Base-by-base conservation (phyloP, 768 basidiomycete species). In the Coprinellus micaceus region DNA sequence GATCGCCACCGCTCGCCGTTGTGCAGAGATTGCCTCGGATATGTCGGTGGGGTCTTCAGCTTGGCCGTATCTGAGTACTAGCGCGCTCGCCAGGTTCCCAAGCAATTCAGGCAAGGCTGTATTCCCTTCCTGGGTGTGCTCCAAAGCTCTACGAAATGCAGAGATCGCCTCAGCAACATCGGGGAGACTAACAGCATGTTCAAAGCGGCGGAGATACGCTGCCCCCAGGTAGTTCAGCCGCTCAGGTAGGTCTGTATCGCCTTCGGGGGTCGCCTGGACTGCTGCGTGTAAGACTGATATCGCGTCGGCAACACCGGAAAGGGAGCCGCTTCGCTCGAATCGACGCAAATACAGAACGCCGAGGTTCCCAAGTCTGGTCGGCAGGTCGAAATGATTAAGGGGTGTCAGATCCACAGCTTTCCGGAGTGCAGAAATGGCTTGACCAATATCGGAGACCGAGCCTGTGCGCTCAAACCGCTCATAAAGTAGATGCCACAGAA, bases 51-150 rank as follows among this genome's bases (percentile, higher is more conserved):
- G 29, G 19, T 64, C 55, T 19, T 58, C 58, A 3, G 52, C 56
- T 37, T 60, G 24, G 29, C 58, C 58, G 58, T 67, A 74, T 13
- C 64, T 64, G 26, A 12, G 47, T 1, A 17, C 19, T 19, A 68
- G 53, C 1, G 56, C 62, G 48, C 26, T 47, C 1, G 61, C 70
- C 21, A 65, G 56, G 33, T 62, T 58, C 54, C 57, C 60, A 1
- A 71, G 49, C n/a, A 48, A 46, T 7, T 22, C 2, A 10, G 65
- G 53, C 24, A 55, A 61, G 39, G 40, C 49, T 28, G 53, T 28
- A 51, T 68, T 56, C 1, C 58, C 61, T 24, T 63, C 55, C 22
- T 63, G 56, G 26, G 58, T 52, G n/a, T 33, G 33, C 12, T 21
- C n/a, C 10, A 52, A 15, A 13, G 30, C 26, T 30, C 21, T 5